Evolutionary conservation across 78 protist species (phyloP).

Genomic region (Guillardia theta): DNA sequence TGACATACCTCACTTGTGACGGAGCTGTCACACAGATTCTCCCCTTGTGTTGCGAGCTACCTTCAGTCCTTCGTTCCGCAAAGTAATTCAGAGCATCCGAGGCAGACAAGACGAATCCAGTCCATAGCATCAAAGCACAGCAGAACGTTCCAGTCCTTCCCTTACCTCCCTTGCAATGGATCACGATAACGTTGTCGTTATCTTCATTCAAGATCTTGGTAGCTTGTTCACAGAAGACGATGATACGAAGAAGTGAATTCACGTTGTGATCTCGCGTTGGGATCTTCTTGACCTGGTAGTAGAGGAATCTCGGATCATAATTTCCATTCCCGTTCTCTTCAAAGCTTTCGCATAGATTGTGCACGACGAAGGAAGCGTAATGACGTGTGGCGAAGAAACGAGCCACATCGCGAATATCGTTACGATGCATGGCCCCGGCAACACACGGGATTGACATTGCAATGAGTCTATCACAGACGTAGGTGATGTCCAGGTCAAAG

Average conservation of each 20-base stretch:
- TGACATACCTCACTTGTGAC: not conserved
- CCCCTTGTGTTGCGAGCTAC: too few species aligned
- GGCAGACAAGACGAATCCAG: not conserved
- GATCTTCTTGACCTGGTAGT: not conserved
- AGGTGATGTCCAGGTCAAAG: conserved; percentile 10
- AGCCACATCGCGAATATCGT: conserved; percentile 16
- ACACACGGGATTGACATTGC: not conserved
- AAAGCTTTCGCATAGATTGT: not conserved
- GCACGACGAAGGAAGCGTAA: not conserved
- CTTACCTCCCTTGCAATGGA: not conserved
- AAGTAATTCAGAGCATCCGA: not conserved
- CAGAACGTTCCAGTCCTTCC: not conserved
- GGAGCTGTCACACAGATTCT: not conserved
- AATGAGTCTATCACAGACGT: not conserved
- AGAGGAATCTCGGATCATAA: not conserved
- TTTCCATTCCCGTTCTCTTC: not conserved
- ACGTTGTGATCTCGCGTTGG: not conserved
- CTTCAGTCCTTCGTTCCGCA: not conserved
- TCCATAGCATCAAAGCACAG: not conserved
- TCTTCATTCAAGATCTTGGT: not conserved
- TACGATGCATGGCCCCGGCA: not conserved
- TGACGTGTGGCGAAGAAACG: not conserved
- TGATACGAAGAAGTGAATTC: not conserved
- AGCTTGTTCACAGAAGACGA: not conserved
- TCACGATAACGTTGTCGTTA: not conserved